phyloP scores from a whole-genome alignment of 2,329 filamentous ascomycete genomes.

The Fusarium keratoplasticum region DNA sequence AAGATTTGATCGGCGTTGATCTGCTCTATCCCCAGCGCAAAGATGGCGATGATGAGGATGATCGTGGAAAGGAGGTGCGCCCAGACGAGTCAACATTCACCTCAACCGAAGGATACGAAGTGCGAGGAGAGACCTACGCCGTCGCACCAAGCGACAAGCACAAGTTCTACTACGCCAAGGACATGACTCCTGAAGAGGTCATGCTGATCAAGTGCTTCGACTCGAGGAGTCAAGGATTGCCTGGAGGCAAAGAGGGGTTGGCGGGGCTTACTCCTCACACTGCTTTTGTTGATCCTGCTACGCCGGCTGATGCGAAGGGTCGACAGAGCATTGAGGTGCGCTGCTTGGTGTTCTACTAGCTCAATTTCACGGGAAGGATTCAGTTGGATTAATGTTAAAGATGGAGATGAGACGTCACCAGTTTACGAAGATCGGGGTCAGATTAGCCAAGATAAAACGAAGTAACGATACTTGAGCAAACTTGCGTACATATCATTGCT shows the following conservation, averaged over 20 bases:
- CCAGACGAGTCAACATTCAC: slow-evolving; percentile 25
- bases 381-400: neutral
- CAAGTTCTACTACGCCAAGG: slow-evolving; percentile 43
- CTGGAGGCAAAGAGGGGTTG: slow-evolving; percentile 30
- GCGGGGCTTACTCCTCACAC: slow-evolving; percentile 42
- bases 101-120: slow-evolving; percentile 37
- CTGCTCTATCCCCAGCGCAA: slow-evolving; percentile 40
- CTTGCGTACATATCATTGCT: too few species aligned
- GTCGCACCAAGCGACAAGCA: slow-evolving; percentile 35
- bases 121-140: slow-evolving; percentile 40
- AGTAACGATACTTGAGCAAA: neutral
- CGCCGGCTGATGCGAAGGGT: slow-evolving; percentile 32
- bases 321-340: slow-evolving; percentile 43
- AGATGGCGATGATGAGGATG: slow-evolving; percentile 36
- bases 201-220: slow-evolving; percentile 46
- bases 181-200: slow-evolving; percentile 44
- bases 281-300: slow-evolving; percentile 40
- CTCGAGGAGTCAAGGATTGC: slow-evolving; percentile 40
- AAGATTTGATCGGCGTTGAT: slow-evolving; percentile 40
- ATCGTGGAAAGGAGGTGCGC: slow-evolving; percentile 38
- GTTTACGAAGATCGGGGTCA: neutral
- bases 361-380: neutral
- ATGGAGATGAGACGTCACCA: neutral
- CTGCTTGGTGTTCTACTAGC: slow-evolving; percentile 42
- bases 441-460: neutral